A percentile compares a stretch with the other conserved stretches of the same genome.
Evolutionary conservation across 176 grass and related monocot species (phyloP).

Genomic region (Bromus sterilis): DNA sequence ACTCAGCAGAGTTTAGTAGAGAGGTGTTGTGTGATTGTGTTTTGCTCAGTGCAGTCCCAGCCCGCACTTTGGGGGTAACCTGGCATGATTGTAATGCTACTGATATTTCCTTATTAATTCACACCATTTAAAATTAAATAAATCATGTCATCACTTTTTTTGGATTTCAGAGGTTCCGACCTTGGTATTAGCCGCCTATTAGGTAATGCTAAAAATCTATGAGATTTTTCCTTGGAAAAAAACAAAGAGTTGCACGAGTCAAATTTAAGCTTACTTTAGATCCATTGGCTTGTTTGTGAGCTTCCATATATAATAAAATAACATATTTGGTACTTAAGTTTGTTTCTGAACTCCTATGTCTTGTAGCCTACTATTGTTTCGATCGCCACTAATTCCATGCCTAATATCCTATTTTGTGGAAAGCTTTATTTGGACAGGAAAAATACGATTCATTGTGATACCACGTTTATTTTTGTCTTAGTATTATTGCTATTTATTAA

Average conservation of each 20-base stretch:
- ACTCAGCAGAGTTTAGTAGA: no score
- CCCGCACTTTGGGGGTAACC: no score
- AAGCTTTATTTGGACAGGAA: not conserved
- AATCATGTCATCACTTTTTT: not conserved
- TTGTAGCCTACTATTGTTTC: not conserved
- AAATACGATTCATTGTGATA: not conserved
- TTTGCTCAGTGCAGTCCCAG: no score
- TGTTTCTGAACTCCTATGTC: constrained; percentile 1
- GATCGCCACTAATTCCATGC: not conserved
- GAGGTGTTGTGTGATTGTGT: no score
- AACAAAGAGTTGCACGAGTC: not conserved
- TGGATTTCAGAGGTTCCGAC: not conserved
- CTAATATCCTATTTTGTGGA: not conserved
- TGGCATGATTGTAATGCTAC: no score
- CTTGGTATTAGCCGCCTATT: not conserved
- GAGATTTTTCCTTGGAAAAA: not conserved
- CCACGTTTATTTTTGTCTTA: not conserved
- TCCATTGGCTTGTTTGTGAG: not conserved
- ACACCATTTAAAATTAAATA: no score
- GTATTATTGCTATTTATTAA: constrained; percentile 20
- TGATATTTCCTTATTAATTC: no score
- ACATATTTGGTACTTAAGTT: not conserved
- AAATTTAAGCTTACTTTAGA: not conserved
- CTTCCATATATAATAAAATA: not conserved
- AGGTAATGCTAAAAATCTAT: not conserved